Evolutionary conservation across 2,329 filamentous ascomycete species (phyloP).

Genomic region (Zasmidium cellare): DNA sequence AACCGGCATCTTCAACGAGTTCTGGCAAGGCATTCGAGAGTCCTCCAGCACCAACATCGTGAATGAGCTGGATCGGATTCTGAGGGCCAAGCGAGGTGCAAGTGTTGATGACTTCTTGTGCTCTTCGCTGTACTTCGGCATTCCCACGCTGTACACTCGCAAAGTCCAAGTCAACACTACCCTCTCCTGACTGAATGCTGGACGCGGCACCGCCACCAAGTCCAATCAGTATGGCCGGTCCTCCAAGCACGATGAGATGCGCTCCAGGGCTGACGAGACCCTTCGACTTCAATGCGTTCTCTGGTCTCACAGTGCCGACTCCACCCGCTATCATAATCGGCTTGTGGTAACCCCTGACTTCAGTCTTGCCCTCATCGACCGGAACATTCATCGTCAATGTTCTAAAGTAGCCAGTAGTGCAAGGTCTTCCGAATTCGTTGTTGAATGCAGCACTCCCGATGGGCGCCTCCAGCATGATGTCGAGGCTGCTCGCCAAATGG

Average conservation of each 20-base stretch:
- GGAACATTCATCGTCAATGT: conserved; percentile 75
- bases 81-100: conserved; percentile 80
- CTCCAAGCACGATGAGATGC: conserved; percentile 87
- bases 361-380: conserved; percentile 60
- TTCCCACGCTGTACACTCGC: conserved; percentile 97
- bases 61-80: conserved; percentile 94
- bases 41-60: conserved; percentile 94
- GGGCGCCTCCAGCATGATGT: conserved; percentile 97
- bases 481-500: conserved; percentile 89
- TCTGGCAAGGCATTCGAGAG: conserved; percentile 82
- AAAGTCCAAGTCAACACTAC: conserved; percentile 90
- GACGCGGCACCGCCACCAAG: conserved; percentile 94
- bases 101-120: conserved; percentile 97
- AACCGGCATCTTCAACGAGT: conserved; percentile 86
- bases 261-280: conserved; percentile 81
- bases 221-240: conserved; percentile 96
- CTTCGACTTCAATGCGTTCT: conserved; percentile 84
- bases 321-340: conserved; percentile 98
- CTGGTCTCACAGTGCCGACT: conserved; percentile 85
- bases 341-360: conserved; percentile 92
- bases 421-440: conserved; percentile 94
- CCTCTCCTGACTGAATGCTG: conserved; percentile 83
- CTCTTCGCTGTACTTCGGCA: conserved; percentile 90
- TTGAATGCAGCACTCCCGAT: conserved; percentile 95
- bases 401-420: conserved; percentile 84